These are phyloP conservation scores for Nitzschia sp. DNA, from an alignment of 108 stramenopile species.

Conservation along the genomic window DNA sequence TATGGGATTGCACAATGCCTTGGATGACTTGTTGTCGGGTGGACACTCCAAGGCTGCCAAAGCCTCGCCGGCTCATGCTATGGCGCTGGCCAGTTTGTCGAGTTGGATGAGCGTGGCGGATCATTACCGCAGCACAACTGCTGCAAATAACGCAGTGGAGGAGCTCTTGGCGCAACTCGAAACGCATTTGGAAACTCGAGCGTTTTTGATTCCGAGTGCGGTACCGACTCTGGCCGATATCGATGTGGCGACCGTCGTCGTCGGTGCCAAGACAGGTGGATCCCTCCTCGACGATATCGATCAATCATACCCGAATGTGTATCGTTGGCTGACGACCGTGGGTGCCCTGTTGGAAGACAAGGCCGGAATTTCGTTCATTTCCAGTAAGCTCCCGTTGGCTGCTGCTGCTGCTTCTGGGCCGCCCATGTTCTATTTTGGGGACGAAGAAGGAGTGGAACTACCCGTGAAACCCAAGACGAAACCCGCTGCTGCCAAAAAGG, in stretches of 20 bases:
- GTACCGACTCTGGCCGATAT: conserved; percentile 65
- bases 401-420: neutral
- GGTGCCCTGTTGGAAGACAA: conserved; percentile 12
- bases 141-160: neutral
- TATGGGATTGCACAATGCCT: conserved; percentile 60
- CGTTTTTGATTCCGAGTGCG: conserved; percentile 64
- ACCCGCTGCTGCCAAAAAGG: conserved; percentile 1
- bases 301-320: conserved; percentile 6
- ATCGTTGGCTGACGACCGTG: conserved; percentile 54
- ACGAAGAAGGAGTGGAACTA: conserved; percentile 51
- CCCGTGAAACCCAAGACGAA: conserved; percentile 21
- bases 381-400: neutral
- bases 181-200: conserved; percentile 52
- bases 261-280: conserved; percentile 1
- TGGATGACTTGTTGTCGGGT: conserved; percentile 66
- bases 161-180: conserved; percentile 47
- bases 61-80: conserved; percentile 45
- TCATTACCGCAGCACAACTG: conserved; percentile 26
- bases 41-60: conserved; percentile 49
- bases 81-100: conserved; percentile 67
- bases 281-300: neutral
- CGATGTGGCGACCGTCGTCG: conserved; percentile 63
- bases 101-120: conserved; percentile 80
- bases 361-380: conserved; percentile 10
- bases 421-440: conserved; percentile 69